These are phyloP conservation scores for Neonectria sp. DNA, from an alignment of 2,329 filamentous ascomycete genomes.

Conservation along the genomic window DNA sequence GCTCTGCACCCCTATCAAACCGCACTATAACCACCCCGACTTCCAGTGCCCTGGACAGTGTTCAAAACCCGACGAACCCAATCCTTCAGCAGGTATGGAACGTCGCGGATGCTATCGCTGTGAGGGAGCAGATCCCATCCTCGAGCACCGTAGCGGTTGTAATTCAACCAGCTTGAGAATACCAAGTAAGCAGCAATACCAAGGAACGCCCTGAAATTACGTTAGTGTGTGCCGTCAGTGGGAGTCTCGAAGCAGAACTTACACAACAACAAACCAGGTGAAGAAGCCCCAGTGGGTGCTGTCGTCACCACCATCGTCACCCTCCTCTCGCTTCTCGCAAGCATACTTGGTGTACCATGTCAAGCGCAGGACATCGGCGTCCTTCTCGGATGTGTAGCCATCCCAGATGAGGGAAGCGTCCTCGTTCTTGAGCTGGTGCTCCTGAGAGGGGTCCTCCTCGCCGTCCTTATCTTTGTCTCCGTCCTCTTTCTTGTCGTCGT, in stretches of 20 bases:
- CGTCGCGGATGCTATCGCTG: conserved; percentile 90
- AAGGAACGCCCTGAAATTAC: conserved; percentile 81
- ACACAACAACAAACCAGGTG: conserved; percentile 97
- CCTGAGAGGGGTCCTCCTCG: conserved; percentile 58
- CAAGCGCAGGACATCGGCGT: conserved; percentile 76
- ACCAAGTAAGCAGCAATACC: conserved; percentile 91
- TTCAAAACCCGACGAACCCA: conserved; percentile 85
- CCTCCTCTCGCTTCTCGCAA: conserved; percentile 73
- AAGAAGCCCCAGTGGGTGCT: conserved; percentile 90
- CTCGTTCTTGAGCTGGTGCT: conserved; percentile 68
- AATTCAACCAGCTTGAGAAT: conserved; percentile 99
- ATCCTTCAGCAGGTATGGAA: conserved; percentile 94
- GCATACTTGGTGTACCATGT: conserved; percentile 92
- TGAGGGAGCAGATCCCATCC: conserved; percentile 97
- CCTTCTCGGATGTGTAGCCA: conserved; percentile 75
- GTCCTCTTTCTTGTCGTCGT: conserved; percentile 55
- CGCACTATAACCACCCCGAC: conserved; percentile 93
- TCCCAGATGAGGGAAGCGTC: conserved; percentile 81
- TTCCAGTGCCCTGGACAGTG: conserved; percentile 86
- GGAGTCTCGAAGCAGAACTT: conserved; percentile 57
- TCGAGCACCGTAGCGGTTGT: conserved; percentile 94
- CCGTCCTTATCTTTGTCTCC: conserved; percentile 56
- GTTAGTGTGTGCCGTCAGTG: conserved; percentile 34
- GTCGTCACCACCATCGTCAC: conserved; percentile 60
- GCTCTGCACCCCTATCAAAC: conserved; percentile 68